Evolutionary conservation across 1,284 basidiomycete genomes (phyloP), one percentile per base, ranked within the genome.

Genomic region (Somion occarium): DNA sequence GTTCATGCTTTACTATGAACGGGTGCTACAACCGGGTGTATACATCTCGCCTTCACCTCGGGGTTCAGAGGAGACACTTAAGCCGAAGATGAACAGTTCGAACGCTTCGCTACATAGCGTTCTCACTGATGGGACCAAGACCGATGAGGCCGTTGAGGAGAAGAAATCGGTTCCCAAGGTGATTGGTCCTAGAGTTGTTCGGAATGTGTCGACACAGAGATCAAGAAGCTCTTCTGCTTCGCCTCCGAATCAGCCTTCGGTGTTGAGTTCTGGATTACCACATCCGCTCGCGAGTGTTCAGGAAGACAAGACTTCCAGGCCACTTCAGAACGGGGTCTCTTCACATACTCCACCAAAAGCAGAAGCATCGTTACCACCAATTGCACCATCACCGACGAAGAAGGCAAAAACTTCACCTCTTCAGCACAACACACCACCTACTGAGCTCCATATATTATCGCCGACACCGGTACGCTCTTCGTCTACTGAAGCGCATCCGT

Each of bases 1-100:
- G 46, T 93, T 95, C 65, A 89, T 97, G 86, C 75, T 96, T 38
- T 96, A 93, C 63, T 97, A 97, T 63, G 93, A 97, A 72, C 78
- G 83, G 42, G 81, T 86, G 38, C 69, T 71, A 30, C 44, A 30
- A 30, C 9, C 25, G 30, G 59, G 54, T 34, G 52, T 61, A 27
- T 60, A 62, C 42, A 42, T 53, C 20, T 55, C 57, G 44, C 53
- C 48, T 20, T 54, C 62, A 37, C 58, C 61, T 2, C 58, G 59
- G 11, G 60, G 61, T 30, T 69, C 67, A 48, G 81, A 85, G 69
- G 84, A 86, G 70, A 87, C 84, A 51, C 61, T 85, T 59, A 76
- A 73, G 66, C 76, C 82, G 51, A 13, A 55, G 56, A 50, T 54
- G 46, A 49, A 27, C 9, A 38, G 44, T 38, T 46, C 51, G 49